These are phyloP conservation scores for Penicillium robsamsonii DNA, from an alignment of 495 filamentous ascomycete genomes.

Conservation along the genomic window DNA sequence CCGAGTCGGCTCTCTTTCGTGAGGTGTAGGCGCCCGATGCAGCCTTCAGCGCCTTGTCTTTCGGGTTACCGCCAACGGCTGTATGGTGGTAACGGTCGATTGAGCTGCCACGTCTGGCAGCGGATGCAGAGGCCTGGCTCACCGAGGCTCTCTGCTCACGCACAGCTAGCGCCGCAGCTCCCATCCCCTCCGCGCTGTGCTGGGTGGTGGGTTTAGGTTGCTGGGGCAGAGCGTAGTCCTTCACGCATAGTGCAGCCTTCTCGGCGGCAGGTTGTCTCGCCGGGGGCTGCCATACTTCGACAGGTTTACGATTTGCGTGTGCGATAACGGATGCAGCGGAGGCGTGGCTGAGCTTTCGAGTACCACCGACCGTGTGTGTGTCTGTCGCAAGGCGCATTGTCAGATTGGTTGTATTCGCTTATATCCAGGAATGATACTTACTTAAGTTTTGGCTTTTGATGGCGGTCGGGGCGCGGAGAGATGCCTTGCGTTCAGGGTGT, in stretches of 20 bases:
- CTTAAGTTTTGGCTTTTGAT: slow-evolving; percentile 25
- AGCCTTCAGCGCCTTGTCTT: slow-evolving; percentile 63
- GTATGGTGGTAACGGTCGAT: slow-evolving; percentile 38
- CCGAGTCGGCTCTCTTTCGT: slow-evolving; percentile 64
- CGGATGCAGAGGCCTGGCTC: slow-evolving; percentile 11
- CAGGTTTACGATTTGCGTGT: slow-evolving; percentile 62
- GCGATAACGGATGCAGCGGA: slow-evolving; percentile 76
- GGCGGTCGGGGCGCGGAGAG: slow-evolving; percentile 32
- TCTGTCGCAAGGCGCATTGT: slow-evolving; percentile 51
- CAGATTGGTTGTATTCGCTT: slow-evolving; percentile 1
- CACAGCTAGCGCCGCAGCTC: slow-evolving; percentile 69
- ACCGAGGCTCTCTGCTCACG: slow-evolving; percentile 49
- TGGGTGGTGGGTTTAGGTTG: slow-evolving; percentile 50
- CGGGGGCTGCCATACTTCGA: slow-evolving; percentile 58
- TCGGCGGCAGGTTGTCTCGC: slow-evolving; percentile 59
- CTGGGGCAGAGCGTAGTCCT: slow-evolving; percentile 61
- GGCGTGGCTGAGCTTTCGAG: slow-evolving; percentile 62
- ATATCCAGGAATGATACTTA: slow-evolving; percentile 16
- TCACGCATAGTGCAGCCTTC: slow-evolving; percentile 64
- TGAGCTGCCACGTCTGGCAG: slow-evolving; percentile 14
- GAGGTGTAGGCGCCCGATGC: slow-evolving; percentile 71
- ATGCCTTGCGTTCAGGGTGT: slow-evolving; percentile 40
- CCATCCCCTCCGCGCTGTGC: slow-evolving; percentile 59
- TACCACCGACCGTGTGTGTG: slow-evolving; percentile 63
- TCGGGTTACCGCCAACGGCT: slow-evolving; percentile 51